Percentiles rank a stretch among this genome's conserved stretches.
Evolutionary conservation across 805 yeast species (phyloP).

Genomic region (Hanseniaspora mollemarum): DNA sequence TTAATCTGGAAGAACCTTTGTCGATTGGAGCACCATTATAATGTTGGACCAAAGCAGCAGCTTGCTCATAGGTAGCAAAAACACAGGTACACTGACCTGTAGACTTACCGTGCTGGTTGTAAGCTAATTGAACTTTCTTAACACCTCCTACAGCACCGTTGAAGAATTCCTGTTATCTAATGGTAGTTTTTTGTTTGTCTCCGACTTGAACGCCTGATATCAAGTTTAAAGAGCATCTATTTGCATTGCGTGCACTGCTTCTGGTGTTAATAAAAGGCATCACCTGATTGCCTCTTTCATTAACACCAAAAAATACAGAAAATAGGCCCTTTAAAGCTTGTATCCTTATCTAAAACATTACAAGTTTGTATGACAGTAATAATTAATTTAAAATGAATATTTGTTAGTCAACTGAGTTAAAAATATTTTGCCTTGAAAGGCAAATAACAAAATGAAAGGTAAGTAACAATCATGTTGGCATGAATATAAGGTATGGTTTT

Average conservation of each 20-base stretch:
- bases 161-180: constrained; percentile 63
- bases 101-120: constrained; percentile 79
- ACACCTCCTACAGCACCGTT: constrained; percentile 80
- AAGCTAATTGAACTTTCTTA: constrained; percentile 54
- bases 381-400: too few relatives aligned
- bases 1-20: constrained; percentile 66
- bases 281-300: not conserved
- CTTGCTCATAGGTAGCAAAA: constrained; percentile 58
- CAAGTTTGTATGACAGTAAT: too few relatives aligned
- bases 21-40: constrained; percentile 92
- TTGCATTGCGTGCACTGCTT: too few relatives aligned
- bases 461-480: too few relatives aligned
- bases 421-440: not conserved
- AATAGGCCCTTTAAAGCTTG: too few relatives aligned
- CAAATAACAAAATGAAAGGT: too few relatives aligned
- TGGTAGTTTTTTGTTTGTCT: constrained; percentile 1
- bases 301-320: not conserved
- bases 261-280: not conserved
- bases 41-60: constrained; percentile 65
- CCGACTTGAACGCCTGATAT: too few relatives aligned
- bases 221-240: too few relatives aligned
- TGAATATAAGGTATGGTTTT: not conserved
- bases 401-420: not conserved
- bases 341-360: too few relatives aligned
- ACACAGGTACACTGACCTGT: constrained; percentile 84